Evolutionary conservation across 2,329 filamentous ascomycete genomes (phyloP), one percentile per base, ranked within the genome.

Genomic region (Coniochaeta hoffmannii): DNA sequence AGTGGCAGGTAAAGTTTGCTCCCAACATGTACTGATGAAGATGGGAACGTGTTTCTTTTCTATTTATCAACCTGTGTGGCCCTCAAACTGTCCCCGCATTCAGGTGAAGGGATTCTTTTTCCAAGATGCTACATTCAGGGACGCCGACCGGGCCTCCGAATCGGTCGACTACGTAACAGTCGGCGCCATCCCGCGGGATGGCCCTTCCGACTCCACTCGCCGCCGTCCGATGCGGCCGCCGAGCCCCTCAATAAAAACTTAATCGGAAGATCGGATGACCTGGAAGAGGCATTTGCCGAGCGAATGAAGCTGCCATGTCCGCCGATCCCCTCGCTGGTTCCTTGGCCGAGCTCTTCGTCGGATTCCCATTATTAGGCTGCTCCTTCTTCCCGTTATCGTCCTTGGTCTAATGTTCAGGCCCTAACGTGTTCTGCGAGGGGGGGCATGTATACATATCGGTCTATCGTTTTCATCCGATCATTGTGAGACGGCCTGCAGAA

Each of bases 101-200:
- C n/a, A n/a, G n/a, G n/a, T n/a, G n/a, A n/a, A n/a, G n/a, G n/a
- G n/a, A n/a, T n/a, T n/a, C 30, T 32, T 32, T 12, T 32, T 32
- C 30, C 30, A 32, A 12, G 30, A 32, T n/a, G n/a, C n/a, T n/a
- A n/a, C n/a, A n/a, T n/a, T n/a, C n/a, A n/a, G n/a, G n/a, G n/a
- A n/a, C 32, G 32, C 11, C 32, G 11, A 34, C 32, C 32, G 15
- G 38, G 11, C 7, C 12, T 50, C 38, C 38, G 26, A 22, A 17
- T 50, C 54, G 19, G 4, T 22, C 19, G 34, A 41, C 36, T 41
- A 28, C 15, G 30, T 32, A 26, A 11, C 24, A 8, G 19, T 5
- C 24, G 38, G 4, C 10, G 28, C 36, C 49, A 57, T 54, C 55
- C 55, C 55, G 55, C 55, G 55, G 55, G 55, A 54, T 54, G 44